phyloP scores from a whole-genome alignment of 2,329 filamentous ascomycete species.

The Monilinia polystroma region DNA sequence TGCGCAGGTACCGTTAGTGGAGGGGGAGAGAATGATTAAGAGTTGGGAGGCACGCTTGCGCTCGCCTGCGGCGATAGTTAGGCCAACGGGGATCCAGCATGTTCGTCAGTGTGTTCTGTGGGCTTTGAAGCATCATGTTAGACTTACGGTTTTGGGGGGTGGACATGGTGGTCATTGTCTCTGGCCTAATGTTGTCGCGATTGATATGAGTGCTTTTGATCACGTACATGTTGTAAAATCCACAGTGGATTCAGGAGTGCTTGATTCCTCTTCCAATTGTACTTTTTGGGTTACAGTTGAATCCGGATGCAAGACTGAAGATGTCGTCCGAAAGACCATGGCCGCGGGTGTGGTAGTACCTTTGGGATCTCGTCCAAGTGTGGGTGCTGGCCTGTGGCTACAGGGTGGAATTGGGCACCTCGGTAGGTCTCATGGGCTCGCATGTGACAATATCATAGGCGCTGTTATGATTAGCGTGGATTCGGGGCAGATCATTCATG shows the following conservation, averaged over 20 bases:
- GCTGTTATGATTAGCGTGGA: constrained; percentile 56
- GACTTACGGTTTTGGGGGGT: constrained; percentile 55
- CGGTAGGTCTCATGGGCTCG: constrained; percentile 48
- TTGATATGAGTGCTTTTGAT: constrained; percentile 60
- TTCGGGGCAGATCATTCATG: constrained; percentile 48
- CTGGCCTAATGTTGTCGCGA: constrained; percentile 50
- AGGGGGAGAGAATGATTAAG: constrained; percentile 45
- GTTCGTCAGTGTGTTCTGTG: constrained; percentile 57
- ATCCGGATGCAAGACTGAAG: constrained; percentile 55
- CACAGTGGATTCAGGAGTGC: constrained; percentile 23
- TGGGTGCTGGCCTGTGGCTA: constrained; percentile 62
- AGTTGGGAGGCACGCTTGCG: constrained; percentile 51
- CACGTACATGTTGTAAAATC: constrained; percentile 46
- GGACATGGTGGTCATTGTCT: constrained; percentile 61
- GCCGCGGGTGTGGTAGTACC: constrained; percentile 53
- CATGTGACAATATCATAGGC: constrained; percentile 60
- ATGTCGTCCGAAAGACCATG: constrained; percentile 50
- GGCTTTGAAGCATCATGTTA: constrained; percentile 49
- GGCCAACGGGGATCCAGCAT: constrained; percentile 49
- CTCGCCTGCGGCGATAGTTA: constrained; percentile 46
- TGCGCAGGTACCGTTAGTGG: constrained; percentile 41
- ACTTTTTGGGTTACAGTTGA: constrained; percentile 49
- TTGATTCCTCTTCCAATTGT: constrained; percentile 28
- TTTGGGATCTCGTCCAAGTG: constrained; percentile 60
- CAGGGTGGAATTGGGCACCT: constrained; percentile 59